Evolutionary conservation across 257 asterid genomes (phyloP).

Genomic region (Solanum ahanhuiri): DNA sequence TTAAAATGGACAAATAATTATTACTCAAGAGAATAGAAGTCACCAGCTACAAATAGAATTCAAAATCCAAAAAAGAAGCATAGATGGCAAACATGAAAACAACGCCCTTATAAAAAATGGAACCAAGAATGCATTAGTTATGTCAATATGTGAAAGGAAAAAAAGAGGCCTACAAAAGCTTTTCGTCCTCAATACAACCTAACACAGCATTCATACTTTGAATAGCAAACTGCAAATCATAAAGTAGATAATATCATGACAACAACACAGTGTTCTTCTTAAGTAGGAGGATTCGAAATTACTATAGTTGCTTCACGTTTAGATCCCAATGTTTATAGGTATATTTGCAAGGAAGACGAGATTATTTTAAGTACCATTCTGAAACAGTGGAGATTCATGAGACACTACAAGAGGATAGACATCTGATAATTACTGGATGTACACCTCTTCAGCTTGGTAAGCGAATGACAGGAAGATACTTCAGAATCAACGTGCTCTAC

Average conservation of each 20-base stretch:
- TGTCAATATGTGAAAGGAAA: neutral
- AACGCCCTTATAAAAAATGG: neutral
- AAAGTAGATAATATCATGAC: neutral
- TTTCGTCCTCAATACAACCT: neutral
- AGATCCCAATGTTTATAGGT: neutral
- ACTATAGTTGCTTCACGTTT: neutral
- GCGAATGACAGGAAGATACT: neutral
- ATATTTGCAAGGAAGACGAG: neutral
- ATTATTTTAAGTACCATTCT: neutral
- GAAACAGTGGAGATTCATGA: neutral
- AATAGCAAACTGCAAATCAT: neutral
- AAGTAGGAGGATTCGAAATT: neutral
- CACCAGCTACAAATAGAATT: neutral
- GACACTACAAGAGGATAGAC: neutral
- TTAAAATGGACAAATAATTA: neutral
- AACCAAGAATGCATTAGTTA: neutral
- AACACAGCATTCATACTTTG: neutral
- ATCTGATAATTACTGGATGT: neutral
- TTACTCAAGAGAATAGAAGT: neutral
- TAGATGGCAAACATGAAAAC: neutral
- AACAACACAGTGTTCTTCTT: neutral
- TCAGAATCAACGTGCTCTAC: neutral
- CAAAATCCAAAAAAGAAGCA: neutral
- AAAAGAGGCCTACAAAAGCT: neutral
- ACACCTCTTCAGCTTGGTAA: neutral